Base-by-base conservation (phyloP, 2,329 filamentous ascomycete species). In the Arthrobotrys entomopaga region DNA sequence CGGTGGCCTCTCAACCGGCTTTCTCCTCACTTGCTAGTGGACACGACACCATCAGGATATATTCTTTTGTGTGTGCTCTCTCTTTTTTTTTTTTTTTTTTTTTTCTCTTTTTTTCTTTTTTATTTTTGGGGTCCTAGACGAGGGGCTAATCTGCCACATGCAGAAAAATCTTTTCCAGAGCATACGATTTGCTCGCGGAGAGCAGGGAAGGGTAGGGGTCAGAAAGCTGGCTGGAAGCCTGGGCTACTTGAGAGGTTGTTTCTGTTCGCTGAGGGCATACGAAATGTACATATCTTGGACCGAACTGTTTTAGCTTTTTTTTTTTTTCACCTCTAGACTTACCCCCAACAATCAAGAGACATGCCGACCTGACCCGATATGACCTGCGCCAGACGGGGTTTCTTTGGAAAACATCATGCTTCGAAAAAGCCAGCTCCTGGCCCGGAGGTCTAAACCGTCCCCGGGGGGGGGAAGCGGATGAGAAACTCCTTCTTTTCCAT, bases 31-130 rank as follows among this genome's bases (percentile, higher is more conserved):
- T 74, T 65, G 46, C 69, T 67, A 74, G 70, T 67, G 70, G 70
- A 74, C 70, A 74, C 70, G 70, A 74, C 70, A 74, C 70, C 70
- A 74, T 74, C 70, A 74, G 70, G 70, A 74, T 74, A 74, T 74
- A 74, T 64, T 74, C 61, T 67, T 53, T 57, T 42, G 54, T 57
- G 13, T 46, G 13, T 46, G 13, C 16, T n/a, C 16, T 19, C n/a
- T 46, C 6, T 46, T 46, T 46, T 26, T 26, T 57, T 46, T 46
- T 46, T 46, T 46, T 46, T 46, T 46, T 8, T 46, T 46, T 2
- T 46, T 46, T 46, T 46, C n/a, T 46, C 7, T 26, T 57, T 46
- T 46, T 46, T 46, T 46, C n/a, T 46, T 46, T 8, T 46, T 46
- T 2, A 13, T 46, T 46, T 61, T 57, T 52, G 65, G 54, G 64